Evolutionary conservation across 2,329 filamentous ascomycete genomes (phyloP).

Genomic region (Botrytis hyacinthi): DNA sequence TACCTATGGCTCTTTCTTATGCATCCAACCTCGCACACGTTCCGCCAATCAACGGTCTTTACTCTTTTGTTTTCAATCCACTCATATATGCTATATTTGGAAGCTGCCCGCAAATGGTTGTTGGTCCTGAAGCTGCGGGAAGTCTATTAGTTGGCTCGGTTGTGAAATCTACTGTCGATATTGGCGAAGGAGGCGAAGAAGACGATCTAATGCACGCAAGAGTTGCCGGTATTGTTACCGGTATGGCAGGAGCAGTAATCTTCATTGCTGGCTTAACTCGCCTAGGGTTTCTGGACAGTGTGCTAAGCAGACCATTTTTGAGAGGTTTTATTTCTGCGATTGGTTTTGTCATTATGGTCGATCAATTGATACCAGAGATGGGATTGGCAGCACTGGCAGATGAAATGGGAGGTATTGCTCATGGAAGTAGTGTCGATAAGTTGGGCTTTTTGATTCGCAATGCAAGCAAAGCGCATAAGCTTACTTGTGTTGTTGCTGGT

Average conservation of each 20-base stretch:
- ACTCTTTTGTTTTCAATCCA: slow-evolving; percentile 90
- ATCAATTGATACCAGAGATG: slow-evolving; percentile 88
- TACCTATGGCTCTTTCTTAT: slow-evolving; percentile 93
- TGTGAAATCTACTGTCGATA: slow-evolving; percentile 72
- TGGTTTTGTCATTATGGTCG: slow-evolving; percentile 92
- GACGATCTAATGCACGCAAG: slow-evolving; percentile 69
- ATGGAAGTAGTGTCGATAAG: slow-evolving; percentile 86
- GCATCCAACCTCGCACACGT: slow-evolving; percentile 91
- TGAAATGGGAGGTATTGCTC: slow-evolving; percentile 60
- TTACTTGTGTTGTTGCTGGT: slow-evolving; percentile 75
- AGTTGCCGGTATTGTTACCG: slow-evolving; percentile 84
- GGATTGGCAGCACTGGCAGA: slow-evolving; percentile 69
- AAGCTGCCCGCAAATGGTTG: slow-evolving; percentile 88
- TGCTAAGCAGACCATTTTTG: slow-evolving; percentile 87
- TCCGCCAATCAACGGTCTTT: slow-evolving; percentile 89
- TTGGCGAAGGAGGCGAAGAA: slow-evolving; percentile 61
- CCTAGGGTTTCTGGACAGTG: slow-evolving; percentile 89
- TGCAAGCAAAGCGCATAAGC: slow-evolving; percentile 61
- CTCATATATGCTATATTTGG: slow-evolving; percentile 88
- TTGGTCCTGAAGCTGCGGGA: slow-evolving; percentile 91
- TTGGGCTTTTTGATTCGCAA: slow-evolving; percentile 74
- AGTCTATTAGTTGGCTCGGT: slow-evolving; percentile 87
- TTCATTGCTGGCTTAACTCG: slow-evolving; percentile 82
- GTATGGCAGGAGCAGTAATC: slow-evolving; percentile 83
- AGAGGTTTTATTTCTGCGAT: slow-evolving; percentile 97